Base-by-base conservation (phyloP, 208 protist genomes). In the Trypanosoma conorhini region DNA sequence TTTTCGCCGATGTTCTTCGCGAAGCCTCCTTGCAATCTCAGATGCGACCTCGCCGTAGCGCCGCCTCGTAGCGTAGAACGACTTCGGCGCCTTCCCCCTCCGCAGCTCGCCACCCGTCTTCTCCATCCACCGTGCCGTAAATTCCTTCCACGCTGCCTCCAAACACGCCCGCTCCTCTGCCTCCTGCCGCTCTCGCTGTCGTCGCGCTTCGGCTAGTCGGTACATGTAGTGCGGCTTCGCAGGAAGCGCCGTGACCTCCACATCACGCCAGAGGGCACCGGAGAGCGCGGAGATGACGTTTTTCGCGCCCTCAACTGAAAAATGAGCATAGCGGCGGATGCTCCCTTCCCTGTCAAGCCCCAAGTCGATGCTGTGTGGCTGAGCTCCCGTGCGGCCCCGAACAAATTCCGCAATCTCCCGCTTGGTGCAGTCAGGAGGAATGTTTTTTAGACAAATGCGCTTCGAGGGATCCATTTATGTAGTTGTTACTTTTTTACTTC, bases 281-380 rank as follows among this genome's bases (percentile, higher is more conserved):
- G 51, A 61, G 21, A 96, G 66, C n/a, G 80, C 73, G 40, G 91
- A 72, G 40, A 96, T 67, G 24, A 96, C 88, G 33, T 88, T 82
- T 75, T 91, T 92, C 1, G 87, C 83, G 0, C 91, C 88, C 62
- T 96, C 91, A 24, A 85, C 89, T 31, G 91, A 93, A 62, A 94
- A 89, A 78, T 96, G 91, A 3, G 84, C 86, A 75, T 94, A 96
- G 69, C 85, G 84, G 3, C 88, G 86, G 26, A 77, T 67, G 35
- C 71, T 63, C 5, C 88, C 86, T 9, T 86, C 79, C 7, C 59
- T 62, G 68, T 84, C 80, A 42, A 93, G 72, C 44, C 88, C 91
- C 8, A 96, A 77, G 64, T 96, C 91, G 60, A 96, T 96, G 65
- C 87, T 93, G 71, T 94, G 88, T 15, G 87, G 81, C 28, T 89